Percentiles rank a stretch among this genome's conserved stretches.
Evolutionary conservation across 345 rosid species (phyloP).

Genomic region (Arabidopsis arenosa): DNA sequence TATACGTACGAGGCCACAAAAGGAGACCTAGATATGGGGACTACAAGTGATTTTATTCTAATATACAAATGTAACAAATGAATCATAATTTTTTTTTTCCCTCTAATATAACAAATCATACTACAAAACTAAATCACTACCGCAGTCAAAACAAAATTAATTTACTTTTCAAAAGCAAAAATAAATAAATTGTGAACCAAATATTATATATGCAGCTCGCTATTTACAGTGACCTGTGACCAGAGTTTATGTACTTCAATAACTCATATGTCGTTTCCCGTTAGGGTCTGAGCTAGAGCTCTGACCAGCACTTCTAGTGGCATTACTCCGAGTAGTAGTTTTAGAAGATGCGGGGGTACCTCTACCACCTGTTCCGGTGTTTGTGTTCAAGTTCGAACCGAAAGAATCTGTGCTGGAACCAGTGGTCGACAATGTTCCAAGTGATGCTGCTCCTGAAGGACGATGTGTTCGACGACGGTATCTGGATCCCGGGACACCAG

Average conservation of each 20-base stretch:
- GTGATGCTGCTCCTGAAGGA: constrained; percentile 52
- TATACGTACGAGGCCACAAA: neutral
- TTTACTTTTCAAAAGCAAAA: neutral
- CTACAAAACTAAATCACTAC: constrained; percentile 21
- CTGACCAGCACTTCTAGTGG: constrained; percentile 40
- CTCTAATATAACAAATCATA: constrained; percentile 11
- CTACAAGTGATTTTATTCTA: neutral
- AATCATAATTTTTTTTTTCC: neutral
- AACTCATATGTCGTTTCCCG: constrained; percentile 64
- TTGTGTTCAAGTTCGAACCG: constrained; percentile 54
- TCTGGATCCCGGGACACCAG: constrained; percentile 72
- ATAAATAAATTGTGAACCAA: neutral
- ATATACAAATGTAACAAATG: constrained; percentile 29
- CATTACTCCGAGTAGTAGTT: constrained; percentile 32
- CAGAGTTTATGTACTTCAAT: constrained; percentile 35
- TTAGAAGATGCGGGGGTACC: constrained; percentile 41
- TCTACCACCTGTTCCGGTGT: constrained; percentile 37
- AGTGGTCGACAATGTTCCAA: constrained; percentile 46
- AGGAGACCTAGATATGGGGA: neutral
- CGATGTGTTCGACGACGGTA: constrained; percentile 63
- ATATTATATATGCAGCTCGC: constrained; percentile 18
- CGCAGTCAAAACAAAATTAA: neutral
- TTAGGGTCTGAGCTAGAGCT: constrained; percentile 48
- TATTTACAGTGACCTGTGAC: constrained; percentile 30
- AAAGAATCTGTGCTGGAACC: constrained; percentile 48